A percentile compares a stretch with the other conserved stretches of the same genome.
These are phyloP conservation scores for Musa beccarii DNA, from an alignment of 176 grass and related monocot genomes.

Conservation along the genomic window DNA sequence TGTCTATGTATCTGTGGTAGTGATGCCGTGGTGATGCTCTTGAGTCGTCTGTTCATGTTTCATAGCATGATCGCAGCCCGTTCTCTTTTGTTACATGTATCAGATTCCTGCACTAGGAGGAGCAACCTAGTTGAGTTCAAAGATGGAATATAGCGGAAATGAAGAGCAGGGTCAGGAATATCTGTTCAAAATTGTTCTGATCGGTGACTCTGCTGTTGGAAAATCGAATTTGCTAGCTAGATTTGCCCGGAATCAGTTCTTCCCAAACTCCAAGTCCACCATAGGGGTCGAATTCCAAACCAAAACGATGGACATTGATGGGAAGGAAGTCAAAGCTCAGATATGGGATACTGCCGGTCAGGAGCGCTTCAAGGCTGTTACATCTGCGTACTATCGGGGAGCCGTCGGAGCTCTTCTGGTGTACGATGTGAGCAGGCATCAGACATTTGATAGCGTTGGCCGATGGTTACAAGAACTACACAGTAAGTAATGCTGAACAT, in stretches of 20 bases:
- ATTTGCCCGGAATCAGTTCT: slow-evolving; percentile 2
- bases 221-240: slow-evolving; percentile 3
- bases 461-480: slow-evolving; percentile 4
- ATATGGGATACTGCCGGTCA: slow-evolving; percentile 5
- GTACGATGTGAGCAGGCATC: not conserved
- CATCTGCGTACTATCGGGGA: not conserved
- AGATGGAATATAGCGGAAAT: not conserved
- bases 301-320: not conserved
- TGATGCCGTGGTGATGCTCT: too few relatives aligned
- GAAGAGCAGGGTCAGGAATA: slow-evolving; percentile 1
- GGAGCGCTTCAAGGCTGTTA: slow-evolving; percentile 8
- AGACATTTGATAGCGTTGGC: slow-evolving; percentile 5
- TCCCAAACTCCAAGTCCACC: slow-evolving; percentile 5
- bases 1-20: too few relatives aligned
- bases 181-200: slow-evolving; percentile 2
- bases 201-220: slow-evolving; percentile 1
- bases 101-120: too few relatives aligned
- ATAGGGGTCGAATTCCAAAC: slow-evolving; percentile 8
- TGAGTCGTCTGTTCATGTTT: too few relatives aligned
- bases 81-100: too few relatives aligned
- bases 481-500: not conserved
- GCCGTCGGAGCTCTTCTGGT: not conserved
- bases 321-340: slow-evolving; percentile 1
- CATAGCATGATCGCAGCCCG: too few relatives aligned
- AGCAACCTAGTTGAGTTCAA: too few relatives aligned